These are phyloP conservation scores for Flaveria linearis DNA, from an alignment of 129 eudicot genomes.

Conservation along the genomic window DNA sequence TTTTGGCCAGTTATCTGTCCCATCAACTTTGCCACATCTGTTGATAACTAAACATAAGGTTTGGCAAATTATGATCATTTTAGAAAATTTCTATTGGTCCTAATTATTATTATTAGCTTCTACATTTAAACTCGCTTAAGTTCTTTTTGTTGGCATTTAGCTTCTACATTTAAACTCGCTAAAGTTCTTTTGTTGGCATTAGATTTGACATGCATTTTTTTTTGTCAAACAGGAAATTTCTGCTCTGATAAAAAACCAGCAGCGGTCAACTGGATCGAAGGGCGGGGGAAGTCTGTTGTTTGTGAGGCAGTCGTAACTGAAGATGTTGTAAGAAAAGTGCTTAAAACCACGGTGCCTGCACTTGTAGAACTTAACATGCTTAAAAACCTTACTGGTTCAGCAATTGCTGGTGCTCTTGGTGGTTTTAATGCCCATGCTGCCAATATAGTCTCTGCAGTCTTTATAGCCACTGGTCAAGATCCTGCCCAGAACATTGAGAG, in stretches of 20 bases:
- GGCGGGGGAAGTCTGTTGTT: conserved; percentile 78
- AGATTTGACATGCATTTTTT: conserved; percentile 5
- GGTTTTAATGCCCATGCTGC: conserved; percentile 86
- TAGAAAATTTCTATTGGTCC: conserved; percentile 2
- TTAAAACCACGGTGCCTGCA: conserved; percentile 62
- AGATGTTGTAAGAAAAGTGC: conserved; percentile 61
- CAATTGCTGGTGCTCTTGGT: conserved; percentile 80
- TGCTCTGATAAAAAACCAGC: conserved; percentile 85
- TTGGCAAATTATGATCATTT: conserved; percentile 1
- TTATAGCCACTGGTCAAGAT: conserved; percentile 81
- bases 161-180: background rate
- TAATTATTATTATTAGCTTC: background rate
- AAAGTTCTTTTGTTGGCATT: background rate
- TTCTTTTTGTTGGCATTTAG: background rate
- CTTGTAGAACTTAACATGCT: conserved; percentile 87
- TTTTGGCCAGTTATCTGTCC: conserved; percentile 5
- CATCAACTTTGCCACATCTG: background rate
- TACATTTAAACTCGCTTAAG: background rate
- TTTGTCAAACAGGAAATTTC: conserved; percentile 50
- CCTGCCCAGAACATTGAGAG: conserved; percentile 81
- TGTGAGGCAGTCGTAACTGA: conserved; percentile 67
- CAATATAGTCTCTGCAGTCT: conserved; percentile 71
- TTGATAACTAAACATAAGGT: background rate
- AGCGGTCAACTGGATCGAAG: conserved; percentile 79
- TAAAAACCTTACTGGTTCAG: conserved; percentile 78